Evolutionary conservation across 2,329 filamentous ascomycete genomes (phyloP).

Genomic region (Fusarium camptoceras): DNA sequence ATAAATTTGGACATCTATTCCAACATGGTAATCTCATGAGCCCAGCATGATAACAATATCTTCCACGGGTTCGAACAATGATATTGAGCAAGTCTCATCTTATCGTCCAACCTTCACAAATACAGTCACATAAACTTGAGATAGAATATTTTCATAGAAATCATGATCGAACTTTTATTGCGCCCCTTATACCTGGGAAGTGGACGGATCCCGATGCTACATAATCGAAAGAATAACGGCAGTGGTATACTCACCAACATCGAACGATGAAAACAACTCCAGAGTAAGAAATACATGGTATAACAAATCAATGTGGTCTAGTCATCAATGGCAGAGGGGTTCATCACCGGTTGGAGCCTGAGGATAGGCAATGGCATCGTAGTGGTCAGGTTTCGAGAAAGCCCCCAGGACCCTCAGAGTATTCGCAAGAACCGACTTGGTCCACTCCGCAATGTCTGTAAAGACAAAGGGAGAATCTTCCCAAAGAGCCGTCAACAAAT

Average conservation of each 20-base stretch:
- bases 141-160: conserved; percentile 8
- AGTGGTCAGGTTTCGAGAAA: conserved; percentile 45
- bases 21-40: not conserved
- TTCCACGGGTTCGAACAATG: conserved; percentile 7
- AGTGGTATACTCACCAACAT: conserved; percentile 48
- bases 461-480: conserved; percentile 42
- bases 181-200: conserved; percentile 43
- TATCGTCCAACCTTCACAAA: conserved; percentile 10
- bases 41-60: not conserved
- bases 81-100: conserved; percentile 14
- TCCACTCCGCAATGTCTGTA: conserved; percentile 42
- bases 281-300: conserved; percentile 31
- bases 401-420: conserved; percentile 55
- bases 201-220: conserved; percentile 35
- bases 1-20: not conserved
- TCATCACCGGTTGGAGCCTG: conserved; percentile 34
- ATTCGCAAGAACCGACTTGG: conserved; percentile 52
- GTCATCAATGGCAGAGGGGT: conserved; percentile 28
- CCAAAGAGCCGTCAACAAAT: conserved; percentile 55
- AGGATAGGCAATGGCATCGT: conserved; percentile 33
- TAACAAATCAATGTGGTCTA: conserved; percentile 30
- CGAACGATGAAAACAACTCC: conserved; percentile 37
- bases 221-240: conserved; percentile 41
- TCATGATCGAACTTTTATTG: conserved; percentile 47
- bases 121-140: not conserved